Evolutionary conservation across 1,139 yeast genomes (phyloP), one percentile per base, ranked within the genome.

Genomic region (Lipomyces yarrowii): DNA sequence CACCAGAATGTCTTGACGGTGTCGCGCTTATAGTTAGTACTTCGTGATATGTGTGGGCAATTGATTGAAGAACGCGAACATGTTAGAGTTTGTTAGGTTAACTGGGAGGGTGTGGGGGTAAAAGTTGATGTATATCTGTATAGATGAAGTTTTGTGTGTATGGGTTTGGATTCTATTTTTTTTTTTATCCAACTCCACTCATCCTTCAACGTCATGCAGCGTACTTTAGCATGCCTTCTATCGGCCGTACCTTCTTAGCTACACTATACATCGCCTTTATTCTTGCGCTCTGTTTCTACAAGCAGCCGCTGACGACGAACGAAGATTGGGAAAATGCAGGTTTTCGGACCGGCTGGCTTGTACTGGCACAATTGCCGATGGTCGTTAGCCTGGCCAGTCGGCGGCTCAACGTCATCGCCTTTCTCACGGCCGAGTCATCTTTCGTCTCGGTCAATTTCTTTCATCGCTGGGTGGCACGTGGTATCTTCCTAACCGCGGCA

Each of bases 391-490:
- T 72, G 1, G 56, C 74, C 15, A 61, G 63, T 18, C 70, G 67
- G 8, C 61, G 69, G 18, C 55, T 64, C 21, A 67, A 66, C 18
- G 21, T 70, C 26, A 39, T 72, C 23, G 66, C 68, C 11, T 39
- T 61, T 18, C 26, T 72, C 54, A 62, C 69, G 18, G 71, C 71
- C 53, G 21, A 65, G 11, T 54, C 72, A 3, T 69, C 69, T 8
- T 46, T 54, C 39, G 69, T 66, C 32, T 35, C 70, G 5, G 61
- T 72, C 42, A 65, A 69, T 57, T 67, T 64, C 30, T 70, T 63
- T 51, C 74, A 72, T 46, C 65, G 73, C 32, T 69, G 71, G 71
- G 68, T 70, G 11, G 69, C 74, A 10, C 60, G 73, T 13, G 71
- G 71, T 1, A 18, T 72, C n/a, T 60, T 70, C 35, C 26, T 72